These are phyloP conservation scores for Arachis hypogaea DNA, from an alignment of 306 rosid species.

Conservation along the genomic window DNA sequence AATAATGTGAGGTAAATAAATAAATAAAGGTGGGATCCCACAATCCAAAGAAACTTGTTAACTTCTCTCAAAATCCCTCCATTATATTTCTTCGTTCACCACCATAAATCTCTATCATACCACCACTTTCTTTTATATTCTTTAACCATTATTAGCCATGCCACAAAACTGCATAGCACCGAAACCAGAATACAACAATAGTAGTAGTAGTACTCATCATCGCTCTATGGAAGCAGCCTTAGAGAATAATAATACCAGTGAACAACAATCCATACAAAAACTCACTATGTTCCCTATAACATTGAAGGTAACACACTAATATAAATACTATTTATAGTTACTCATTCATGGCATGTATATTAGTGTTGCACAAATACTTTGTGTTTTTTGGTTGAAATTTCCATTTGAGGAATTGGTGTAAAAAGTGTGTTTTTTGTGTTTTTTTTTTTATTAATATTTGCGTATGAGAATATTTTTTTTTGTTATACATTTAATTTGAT, in stretches of 20 bases:
- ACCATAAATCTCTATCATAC: slow-evolving; percentile 17
- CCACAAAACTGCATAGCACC: slow-evolving; percentile 62
- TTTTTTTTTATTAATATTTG: no score
- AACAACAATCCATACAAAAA: slow-evolving; percentile 56
- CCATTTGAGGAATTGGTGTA: slow-evolving; percentile 92
- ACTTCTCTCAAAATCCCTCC: slow-evolving; percentile 45
- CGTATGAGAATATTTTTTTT: no score
- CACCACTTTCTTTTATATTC: slow-evolving; percentile 13
- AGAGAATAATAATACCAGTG: slow-evolving; percentile 53
- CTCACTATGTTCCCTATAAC: slow-evolving; percentile 70
- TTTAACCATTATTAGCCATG: slow-evolving; percentile 42
- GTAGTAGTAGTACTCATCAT: not conserved
- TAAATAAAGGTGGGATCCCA: slow-evolving; percentile 54
- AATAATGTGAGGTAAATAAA: slow-evolving; percentile 48
- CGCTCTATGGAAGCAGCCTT: slow-evolving; percentile 40
- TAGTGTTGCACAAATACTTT: slow-evolving; percentile 21
- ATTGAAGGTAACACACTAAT: slow-evolving; percentile 58
- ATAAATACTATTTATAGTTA: not conserved
- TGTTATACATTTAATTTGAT: no score
- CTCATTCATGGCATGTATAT: slow-evolving; percentile 17
- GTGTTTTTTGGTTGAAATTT: slow-evolving; percentile 24
- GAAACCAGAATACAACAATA: slow-evolving; percentile 46
- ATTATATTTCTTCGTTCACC: slow-evolving; percentile 25
- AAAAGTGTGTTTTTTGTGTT: slow-evolving; percentile 48
- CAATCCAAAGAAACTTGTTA: slow-evolving; percentile 44